Evolutionary conservation across 768 basidiomycete species (phyloP), one percentile per base, ranked within the genome.

Genomic region (Panellus pusillus): DNA sequence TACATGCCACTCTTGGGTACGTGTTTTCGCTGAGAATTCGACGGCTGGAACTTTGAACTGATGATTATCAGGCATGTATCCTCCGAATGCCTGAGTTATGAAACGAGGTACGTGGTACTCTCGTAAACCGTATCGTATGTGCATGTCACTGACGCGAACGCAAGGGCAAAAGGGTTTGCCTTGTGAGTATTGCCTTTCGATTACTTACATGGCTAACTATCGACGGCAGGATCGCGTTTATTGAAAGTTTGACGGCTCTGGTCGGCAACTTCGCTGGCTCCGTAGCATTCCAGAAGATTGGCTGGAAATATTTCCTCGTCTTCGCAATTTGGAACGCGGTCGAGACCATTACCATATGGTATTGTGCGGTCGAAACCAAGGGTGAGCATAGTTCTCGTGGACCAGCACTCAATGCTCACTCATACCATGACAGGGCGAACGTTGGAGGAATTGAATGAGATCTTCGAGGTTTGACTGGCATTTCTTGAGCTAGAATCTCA

Each of bases 391-490:
- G 57, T 47, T 20, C 9, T 28, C 12, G 13, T 24, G 9, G 12
- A 12, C 15, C 50, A 5, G 27, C 11, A 29, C 3, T 35, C 14
- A 3, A 13, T 37, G 14, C 18, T 18, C 15, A 45, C 35, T 47
- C 7, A 24, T 28, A 19, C 6, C 6, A 45, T 28, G 31, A 13
- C 28, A 59, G 58, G 18, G 32, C 32, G 32, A 14, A 35, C 32
- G 32, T 35, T 35, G 7, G 54, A 60, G 44, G 46, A 55, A 49
- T 46, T 55, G 31, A 54, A 60, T 32, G 58, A 55, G 20, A 55
- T 60, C 19, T 60, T 60, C 46, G n/a, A 55, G 50, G 58, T 59
- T 28, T 9, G 32, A 8, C 32, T 11, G 8, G 7, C 14, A 14
- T 35, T 35, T 8, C 11, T 35, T 7, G 14, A 35, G 32, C 14